Evolutionary conservation across 148 eudicot genomes (phyloP), one percentile per base, ranked within the genome.

Genomic region (Cornus florida): DNA sequence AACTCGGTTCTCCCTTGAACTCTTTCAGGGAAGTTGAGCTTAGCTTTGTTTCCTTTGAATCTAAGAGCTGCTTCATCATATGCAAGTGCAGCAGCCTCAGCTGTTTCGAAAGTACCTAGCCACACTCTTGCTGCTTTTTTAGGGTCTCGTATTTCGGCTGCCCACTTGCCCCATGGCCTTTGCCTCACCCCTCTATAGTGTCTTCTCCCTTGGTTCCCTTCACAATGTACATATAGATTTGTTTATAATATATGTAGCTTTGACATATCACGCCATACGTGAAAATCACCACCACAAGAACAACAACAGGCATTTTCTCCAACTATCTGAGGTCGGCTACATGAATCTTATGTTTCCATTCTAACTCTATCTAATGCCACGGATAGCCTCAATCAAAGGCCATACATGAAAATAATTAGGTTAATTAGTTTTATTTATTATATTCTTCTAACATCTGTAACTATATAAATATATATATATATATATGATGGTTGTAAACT

Each of bases 381-480:
- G 28, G 28, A 28, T 28, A 28, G 28, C 28, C 28, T 28, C 28
- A 28, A 28, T 28, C 28, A 28, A 28, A 28, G 28, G 28, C 28
- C 28, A 28, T 28, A 28, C 28, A 28, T 72, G 81, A 28, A 81
- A 56, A 88, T 84, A 28, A 28, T 28, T 70, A 88, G 80, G 80
- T 88, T 88, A 56, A 88, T 88, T 66, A 88, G 86, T 48, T 88
- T 88, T 64, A 88, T 81, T n/a, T 5, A 41, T 41, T 41, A 41
- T 5, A 41, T 41, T 5, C 5, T 0, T 41, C 1, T 41, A 6
- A 41, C 46, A 41, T 41, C 1, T 33, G 3, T 41, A 41, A 2
- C 2, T 41, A 41, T 41, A 8, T 41, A 41, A 2, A 41, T 41
- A 41, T 41, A 41, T 41, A 41, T 41, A 41, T 41, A n/a, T 33